Evolutionary conservation across 176 grass and related monocot genomes (phyloP).

Genomic region (Aegilops longissima): DNA sequence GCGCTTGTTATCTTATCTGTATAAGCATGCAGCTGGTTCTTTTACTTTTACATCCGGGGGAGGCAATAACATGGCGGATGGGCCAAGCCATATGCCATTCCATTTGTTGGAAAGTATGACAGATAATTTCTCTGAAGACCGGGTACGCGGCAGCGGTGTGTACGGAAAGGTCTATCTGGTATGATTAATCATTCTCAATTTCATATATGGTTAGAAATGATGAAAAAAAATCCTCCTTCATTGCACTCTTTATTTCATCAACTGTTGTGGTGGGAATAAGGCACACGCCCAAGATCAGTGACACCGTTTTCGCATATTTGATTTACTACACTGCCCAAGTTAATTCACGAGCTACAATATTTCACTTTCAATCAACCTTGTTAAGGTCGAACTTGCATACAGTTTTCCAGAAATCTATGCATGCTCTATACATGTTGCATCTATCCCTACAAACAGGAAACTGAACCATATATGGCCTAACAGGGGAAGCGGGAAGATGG

Average conservation of each 20-base stretch:
- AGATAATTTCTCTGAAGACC: not conserved
- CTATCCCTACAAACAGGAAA: not conserved
- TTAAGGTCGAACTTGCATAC: not conserved
- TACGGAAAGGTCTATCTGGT: not conserved
- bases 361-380: not conserved
- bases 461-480: not conserved
- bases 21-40: too few relatives aligned
- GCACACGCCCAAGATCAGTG: not conserved
- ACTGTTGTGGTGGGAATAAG: too few relatives aligned
- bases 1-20: not conserved
- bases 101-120: not conserved
- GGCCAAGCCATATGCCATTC: not conserved
- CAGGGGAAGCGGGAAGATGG: not conserved
- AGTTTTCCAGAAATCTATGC: not conserved
- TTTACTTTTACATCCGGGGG: too few relatives aligned
- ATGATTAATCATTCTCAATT: not conserved
- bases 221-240: too few relatives aligned
- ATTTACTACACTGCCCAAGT: too few relatives aligned
- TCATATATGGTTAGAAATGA: too few relatives aligned
- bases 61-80: not conserved
- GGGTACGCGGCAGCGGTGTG: not conserved
- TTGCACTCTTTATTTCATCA: too few relatives aligned
- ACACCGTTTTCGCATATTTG: not conserved
- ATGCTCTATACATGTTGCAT: not conserved
- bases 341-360: too few relatives aligned